Conservation (phyloP, 257 asterid genomes). For the Rauvolfia tetraphylla region DNA sequence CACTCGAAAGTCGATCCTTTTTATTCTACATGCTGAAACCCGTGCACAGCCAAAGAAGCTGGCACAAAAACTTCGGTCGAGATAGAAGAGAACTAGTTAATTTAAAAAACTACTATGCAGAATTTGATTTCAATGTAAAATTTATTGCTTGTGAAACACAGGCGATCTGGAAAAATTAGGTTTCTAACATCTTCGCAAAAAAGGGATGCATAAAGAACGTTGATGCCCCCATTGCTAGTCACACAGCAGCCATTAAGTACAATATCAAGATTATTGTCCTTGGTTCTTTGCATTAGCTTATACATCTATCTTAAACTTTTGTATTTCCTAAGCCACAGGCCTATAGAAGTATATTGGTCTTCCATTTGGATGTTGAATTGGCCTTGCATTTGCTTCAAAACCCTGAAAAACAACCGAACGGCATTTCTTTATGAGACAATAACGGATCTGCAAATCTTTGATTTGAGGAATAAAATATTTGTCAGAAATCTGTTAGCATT, state of each 20-base stretch:
- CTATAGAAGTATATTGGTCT: conserved; percentile 6
- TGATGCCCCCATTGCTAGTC: not conserved
- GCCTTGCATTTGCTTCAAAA: conserved; percentile 22
- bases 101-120: not conserved
- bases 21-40: no score
- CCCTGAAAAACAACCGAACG: conserved; percentile 7
- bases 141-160: not conserved
- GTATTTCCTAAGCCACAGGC: conserved; percentile 1
- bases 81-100: not conserved
- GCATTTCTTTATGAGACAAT: not conserved
- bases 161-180: not conserved
- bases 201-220: no score
- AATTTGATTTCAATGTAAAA: not conserved
- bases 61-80: no score
- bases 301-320: not conserved
- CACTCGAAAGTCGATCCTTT: no score
- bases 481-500: not conserved
- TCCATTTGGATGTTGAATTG: conserved; percentile 11
- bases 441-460: not conserved
- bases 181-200: not conserved
- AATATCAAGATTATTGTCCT: not conserved
- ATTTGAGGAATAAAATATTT: not conserved
- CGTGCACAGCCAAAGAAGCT: no score
- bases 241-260: not conserved
- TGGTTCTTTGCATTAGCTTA: not conserved